phyloP scores from a whole-genome alignment of 192 early-diverging fungal species.

The Umbelopsis sp. region DNA sequence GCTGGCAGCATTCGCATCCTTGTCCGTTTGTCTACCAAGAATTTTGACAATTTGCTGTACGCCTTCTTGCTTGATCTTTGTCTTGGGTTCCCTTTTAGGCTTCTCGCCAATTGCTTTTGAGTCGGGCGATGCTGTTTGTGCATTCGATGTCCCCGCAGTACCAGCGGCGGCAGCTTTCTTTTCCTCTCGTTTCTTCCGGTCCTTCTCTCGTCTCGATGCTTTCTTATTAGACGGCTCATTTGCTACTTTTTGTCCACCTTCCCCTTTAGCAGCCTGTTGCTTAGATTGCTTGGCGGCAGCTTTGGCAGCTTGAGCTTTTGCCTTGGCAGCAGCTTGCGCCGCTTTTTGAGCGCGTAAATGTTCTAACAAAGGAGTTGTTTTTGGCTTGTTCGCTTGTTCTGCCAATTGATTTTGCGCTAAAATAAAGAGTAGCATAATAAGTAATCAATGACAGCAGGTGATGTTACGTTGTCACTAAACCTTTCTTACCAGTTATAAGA shows the following conservation, averaged over 20 bases:
- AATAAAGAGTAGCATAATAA: neutral
- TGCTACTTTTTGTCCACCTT: neutral
- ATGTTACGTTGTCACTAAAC: neutral
- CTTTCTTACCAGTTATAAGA: constrained; percentile 32
- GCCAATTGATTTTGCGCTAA: constrained; percentile 40
- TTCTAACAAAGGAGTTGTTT: constrained; percentile 77
- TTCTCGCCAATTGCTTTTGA: neutral
- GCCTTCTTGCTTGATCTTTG: constrained; percentile 18
- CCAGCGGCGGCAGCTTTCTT: constrained; percentile 17
- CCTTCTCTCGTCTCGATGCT: constrained; percentile 4
- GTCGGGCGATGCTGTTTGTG: neutral
- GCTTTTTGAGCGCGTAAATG: constrained; percentile 74
- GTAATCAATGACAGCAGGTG: neutral
- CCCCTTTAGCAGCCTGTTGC: constrained; percentile 8
- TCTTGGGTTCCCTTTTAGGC: constrained; percentile 6
- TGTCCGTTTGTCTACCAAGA: constrained; percentile 22
- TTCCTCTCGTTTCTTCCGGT: constrained; percentile 14
- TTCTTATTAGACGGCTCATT: constrained; percentile 20
- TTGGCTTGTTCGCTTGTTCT: constrained; percentile 54
- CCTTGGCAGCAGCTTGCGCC: constrained; percentile 59
- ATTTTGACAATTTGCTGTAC: constrained; percentile 25
- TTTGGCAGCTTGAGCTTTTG: constrained; percentile 47
- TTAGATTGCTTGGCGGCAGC: constrained; percentile 27
- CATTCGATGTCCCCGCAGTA: neutral
- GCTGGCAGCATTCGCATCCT: neutral